Evolutionary conservation across 2,329 filamentous ascomycete species (phyloP), one percentile per base, ranked within the genome.

Genomic region (Apiospora marii): DNA sequence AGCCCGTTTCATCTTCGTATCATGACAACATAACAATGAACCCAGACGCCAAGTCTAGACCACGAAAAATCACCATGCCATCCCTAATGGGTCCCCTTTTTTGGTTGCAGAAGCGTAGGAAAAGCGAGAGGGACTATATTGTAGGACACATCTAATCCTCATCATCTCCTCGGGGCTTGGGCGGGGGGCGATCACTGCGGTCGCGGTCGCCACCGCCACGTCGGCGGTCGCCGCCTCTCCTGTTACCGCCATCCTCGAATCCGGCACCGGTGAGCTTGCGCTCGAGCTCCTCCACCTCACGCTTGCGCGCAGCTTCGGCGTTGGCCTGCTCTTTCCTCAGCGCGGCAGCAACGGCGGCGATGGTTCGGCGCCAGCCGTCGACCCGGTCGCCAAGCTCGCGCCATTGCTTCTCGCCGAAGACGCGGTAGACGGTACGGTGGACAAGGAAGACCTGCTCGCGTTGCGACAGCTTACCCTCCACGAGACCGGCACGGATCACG

Each of bases 381-480:
- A 99, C 87, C 74, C 96, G 90, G 75, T 93, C 94, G 74, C 94
- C 93, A 71, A 99, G 92, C 87, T 99, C 96, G 78, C 93, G 91
- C 95, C 97, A 99, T 87, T 99, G 96, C 89, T 97, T 97, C 87
- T 98, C 94, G 78, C 94, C 94, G 80, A 99, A 99, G 71, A 98
- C 95, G 74, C 96, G 92, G 89, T 98, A 98, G 74, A 95, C 98
- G 79, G 94, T 94, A 82, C 96, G 92, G 88, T 99, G 96, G 74
- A 99, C 94, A 71, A 98, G 89, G 89, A 99, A 98, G 75, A 96
- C 93, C 82, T 94, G 91, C 82, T 94, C 95, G 82, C 96, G 90
- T 86, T 99, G 96, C 73, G 93, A 96, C 77, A 99, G 91, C 86
- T 97, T 97, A 82, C 96, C 96, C 87, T 99, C 96, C 70, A 99